A percentile compares a stretch with the other conserved stretches of the same genome.
phyloP scores from a whole-genome alignment of 2,329 filamentous ascomycete species.

The Sclerotinia trifoliorum region DNA sequence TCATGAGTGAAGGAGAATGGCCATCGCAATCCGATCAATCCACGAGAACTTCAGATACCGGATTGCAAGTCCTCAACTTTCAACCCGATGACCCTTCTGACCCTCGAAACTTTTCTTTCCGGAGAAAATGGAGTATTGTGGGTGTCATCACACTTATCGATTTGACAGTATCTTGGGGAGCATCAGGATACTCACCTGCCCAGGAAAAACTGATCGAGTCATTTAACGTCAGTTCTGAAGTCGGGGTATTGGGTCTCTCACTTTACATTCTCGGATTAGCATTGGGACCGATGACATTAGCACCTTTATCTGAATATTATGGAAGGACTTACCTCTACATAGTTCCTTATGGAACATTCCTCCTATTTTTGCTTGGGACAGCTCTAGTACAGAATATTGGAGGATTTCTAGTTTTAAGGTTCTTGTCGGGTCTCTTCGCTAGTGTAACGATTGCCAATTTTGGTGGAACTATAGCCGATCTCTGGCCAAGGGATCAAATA shows the following conservation, averaged over 20 bases:
- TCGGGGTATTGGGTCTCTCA: constrained; percentile 47
- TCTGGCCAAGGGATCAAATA: constrained; percentile 30
- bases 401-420: constrained; percentile 45
- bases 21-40: neutral
- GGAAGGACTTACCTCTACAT: constrained; percentile 47
- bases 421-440: constrained; percentile 48
- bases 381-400: constrained; percentile 45
- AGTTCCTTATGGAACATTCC: constrained; percentile 51
- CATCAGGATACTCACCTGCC: constrained; percentile 49
- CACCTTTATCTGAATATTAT: constrained; percentile 44
- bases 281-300: constrained; percentile 41
- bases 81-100: constrained; percentile 29
- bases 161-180: constrained; percentile 45
- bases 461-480: constrained; percentile 41
- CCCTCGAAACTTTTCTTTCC: constrained; percentile 40
- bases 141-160: constrained; percentile 39
- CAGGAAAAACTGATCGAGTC: constrained; percentile 44
- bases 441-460: constrained; percentile 43
- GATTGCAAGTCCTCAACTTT: constrained; percentile 15
- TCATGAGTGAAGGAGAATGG: neutral
- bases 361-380: constrained; percentile 46
- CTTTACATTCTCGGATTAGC: constrained; percentile 49
- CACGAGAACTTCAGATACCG: neutral
- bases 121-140: constrained; percentile 41
- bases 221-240: constrained; percentile 43